Conservation (phyloP, 2,329 filamentous ascomycete genomes). For the Colletotrichum siamense region DNA sequence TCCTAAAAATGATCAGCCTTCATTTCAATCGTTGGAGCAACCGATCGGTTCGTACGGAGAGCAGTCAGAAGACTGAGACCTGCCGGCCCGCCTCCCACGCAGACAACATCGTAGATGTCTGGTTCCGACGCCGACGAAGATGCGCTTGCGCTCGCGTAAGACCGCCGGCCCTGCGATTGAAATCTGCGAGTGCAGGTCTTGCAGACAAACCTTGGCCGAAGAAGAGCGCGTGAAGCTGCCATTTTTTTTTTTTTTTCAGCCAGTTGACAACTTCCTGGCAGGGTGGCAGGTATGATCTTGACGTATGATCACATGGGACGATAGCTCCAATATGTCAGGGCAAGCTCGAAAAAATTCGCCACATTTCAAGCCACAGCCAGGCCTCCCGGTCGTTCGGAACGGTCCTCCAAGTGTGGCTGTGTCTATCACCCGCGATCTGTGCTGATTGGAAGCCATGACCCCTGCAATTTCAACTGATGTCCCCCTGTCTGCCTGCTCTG, state of each 20-base stretch:
- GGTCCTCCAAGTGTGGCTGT: neutral
- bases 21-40: neutral
- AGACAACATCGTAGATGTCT: constrained; percentile 92
- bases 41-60: constrained; percentile 61
- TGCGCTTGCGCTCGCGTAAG: constrained; percentile 13
- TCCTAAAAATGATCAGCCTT: constrained; percentile 51
- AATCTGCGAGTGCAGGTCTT: constrained; percentile 48
- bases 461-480: neutral
- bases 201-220: constrained; percentile 46
- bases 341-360: constrained; percentile 7
- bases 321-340: neutral
- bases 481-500: neutral
- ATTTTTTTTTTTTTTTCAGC: neutral
- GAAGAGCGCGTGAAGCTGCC: constrained; percentile 24
- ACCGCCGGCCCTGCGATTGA: constrained; percentile 36
- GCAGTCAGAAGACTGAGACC: constrained; percentile 83
- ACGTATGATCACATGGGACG: neutral
- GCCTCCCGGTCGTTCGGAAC: neutral
- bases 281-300: neutral
- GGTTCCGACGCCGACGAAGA: constrained; percentile 30
- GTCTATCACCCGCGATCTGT: neutral
- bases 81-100: constrained; percentile 87
- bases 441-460: neutral
- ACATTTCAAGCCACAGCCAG: constrained; percentile 1
- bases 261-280: neutral